These are phyloP conservation scores for Oryza brachyantha DNA, from an alignment of 176 grass and related monocot genomes.

Conservation along the genomic window DNA sequence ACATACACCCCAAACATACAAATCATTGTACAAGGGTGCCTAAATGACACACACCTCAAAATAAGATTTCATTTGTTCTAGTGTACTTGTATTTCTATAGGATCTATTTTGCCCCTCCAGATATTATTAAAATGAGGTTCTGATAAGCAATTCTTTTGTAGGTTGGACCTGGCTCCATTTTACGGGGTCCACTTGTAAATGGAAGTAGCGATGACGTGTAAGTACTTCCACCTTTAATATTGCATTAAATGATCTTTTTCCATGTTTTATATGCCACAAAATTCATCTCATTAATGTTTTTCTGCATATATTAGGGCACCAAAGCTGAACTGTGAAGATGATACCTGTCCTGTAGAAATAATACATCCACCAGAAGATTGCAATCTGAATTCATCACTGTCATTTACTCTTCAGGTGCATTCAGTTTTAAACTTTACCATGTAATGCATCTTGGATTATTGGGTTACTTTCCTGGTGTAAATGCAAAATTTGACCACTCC, in stretches of 20 bases:
- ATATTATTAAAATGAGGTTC: background rate
- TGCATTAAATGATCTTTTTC: conserved; percentile 18
- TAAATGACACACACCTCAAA: too few relatives aligned
- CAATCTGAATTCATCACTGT: conserved; percentile 93
- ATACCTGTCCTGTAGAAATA: conserved; percentile 82
- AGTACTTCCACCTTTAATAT: conserved; percentile 46
- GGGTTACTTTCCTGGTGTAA: background rate
- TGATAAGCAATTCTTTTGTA: conserved; percentile 49
- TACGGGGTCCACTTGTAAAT: conserved; percentile 84
- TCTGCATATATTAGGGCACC: conserved; percentile 68
- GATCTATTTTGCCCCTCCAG: background rate
- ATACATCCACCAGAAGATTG: conserved; percentile 99
- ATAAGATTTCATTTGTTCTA: background rate
- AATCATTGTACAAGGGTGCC: too few relatives aligned
- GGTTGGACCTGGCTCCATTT: conserved; percentile 92
- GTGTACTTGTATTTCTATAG: background rate
- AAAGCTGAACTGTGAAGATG: conserved; percentile 84
- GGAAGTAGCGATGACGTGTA: conserved; percentile 73
- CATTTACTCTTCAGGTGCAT: conserved; percentile 93
- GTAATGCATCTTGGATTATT: background rate
- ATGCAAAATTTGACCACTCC: conserved; percentile 1
- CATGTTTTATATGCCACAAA: conserved; percentile 6
- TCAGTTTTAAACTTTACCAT: conserved; percentile 16
- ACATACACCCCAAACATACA: too few relatives aligned
- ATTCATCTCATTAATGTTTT: conserved; percentile 14